Conservation (phyloP, 805 yeast genomes). For the Candida montana region DNA sequence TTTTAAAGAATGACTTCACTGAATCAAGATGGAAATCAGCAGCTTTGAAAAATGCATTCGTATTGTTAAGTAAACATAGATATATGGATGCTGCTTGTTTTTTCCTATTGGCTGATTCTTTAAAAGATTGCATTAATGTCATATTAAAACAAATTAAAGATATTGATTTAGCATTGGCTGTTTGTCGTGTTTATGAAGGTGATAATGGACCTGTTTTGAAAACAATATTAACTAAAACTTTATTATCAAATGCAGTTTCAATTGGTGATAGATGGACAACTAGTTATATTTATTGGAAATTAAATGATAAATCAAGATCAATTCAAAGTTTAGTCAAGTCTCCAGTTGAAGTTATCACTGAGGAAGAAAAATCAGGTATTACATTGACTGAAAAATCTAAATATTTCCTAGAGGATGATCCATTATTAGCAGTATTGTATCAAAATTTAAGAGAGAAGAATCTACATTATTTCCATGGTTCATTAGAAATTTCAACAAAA, state of each 20-base stretch:
- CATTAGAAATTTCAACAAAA: slow-evolving; percentile 34
- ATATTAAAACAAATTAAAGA: slow-evolving; percentile 64
- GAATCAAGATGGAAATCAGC: slow-evolving; percentile 80
- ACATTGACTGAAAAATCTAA: slow-evolving; percentile 25
- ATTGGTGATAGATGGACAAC: slow-evolving; percentile 76
- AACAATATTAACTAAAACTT: slow-evolving; percentile 40
- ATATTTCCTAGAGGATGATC: slow-evolving; percentile 67
- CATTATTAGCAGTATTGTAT: slow-evolving; percentile 68
- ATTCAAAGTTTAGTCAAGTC: slow-evolving; percentile 61
- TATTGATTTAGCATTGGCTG: slow-evolving; percentile 67
- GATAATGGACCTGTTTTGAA: slow-evolving; percentile 51
- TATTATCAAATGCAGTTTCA: slow-evolving; percentile 52
- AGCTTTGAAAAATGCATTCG: slow-evolving; percentile 90
- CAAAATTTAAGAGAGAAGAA: slow-evolving; percentile 51
- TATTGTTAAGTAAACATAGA: slow-evolving; percentile 81
- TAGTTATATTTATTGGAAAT: slow-evolving; percentile 75
- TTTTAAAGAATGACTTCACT: slow-evolving; percentile 70
- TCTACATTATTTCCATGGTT: slow-evolving; percentile 44
- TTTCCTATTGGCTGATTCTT: slow-evolving; percentile 70
- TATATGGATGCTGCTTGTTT: slow-evolving; percentile 84
- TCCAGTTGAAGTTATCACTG: slow-evolving; percentile 36
- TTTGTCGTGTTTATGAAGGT: slow-evolving; percentile 71
- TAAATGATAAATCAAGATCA: slow-evolving; percentile 43
- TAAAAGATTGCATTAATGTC: slow-evolving; percentile 74
- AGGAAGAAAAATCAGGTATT: slow-evolving; percentile 24